Evolutionary conservation across 306 rosid species (phyloP), one percentile per base, ranked within the genome.

Genomic region (Sicyos edulis): DNA sequence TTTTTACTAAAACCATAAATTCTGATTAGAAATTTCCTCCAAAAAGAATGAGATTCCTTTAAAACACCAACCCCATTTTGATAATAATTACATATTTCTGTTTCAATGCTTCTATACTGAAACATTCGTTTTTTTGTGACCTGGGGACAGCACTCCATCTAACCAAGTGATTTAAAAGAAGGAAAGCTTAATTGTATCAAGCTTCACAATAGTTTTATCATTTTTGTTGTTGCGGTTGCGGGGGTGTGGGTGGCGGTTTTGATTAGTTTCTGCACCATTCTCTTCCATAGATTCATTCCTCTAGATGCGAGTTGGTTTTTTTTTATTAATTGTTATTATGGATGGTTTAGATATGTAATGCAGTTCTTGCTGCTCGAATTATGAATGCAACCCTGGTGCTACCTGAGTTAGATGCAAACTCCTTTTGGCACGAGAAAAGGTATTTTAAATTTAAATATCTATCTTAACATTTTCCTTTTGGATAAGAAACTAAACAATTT

Each of bases 401-500:
- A 19, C 99, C 99, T 1, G 97, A 95, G 76, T 85, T 95, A 88
- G 99, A 91, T 54, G 89, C 97, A 29, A 91, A 91, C 88, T 95
- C 97, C 73, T 95, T 85, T 77, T 95, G 99, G 99, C 99, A 81
- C 29, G 97, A 95, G 76, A 92, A 91, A 64, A 91, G 91, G 99
- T 95, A 83, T 61, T 76, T 76, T 7, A 49, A 49, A 49, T 49
- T 42, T 67, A 29, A 26, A 29, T 26, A 7, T 14, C 66, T 54
- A 54, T 54, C 59, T 51, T n/a, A 16, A 0, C 15, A 20, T 68
- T 37, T 37, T 37, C 8, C 8, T 37, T 37, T 37, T 37, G 1
- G 7, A 37, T 37, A 37, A 37, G 44, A 37, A 37, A 37, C 44
- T 2, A 34, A 26, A 26, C 32, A 26, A 26, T 26, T 1, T 26